Percentiles rank a stretch among this genome's conserved stretches.
Evolutionary conservation across 805 yeast species (phyloP).

Genomic region (Ogataea chonburiensis): DNA sequence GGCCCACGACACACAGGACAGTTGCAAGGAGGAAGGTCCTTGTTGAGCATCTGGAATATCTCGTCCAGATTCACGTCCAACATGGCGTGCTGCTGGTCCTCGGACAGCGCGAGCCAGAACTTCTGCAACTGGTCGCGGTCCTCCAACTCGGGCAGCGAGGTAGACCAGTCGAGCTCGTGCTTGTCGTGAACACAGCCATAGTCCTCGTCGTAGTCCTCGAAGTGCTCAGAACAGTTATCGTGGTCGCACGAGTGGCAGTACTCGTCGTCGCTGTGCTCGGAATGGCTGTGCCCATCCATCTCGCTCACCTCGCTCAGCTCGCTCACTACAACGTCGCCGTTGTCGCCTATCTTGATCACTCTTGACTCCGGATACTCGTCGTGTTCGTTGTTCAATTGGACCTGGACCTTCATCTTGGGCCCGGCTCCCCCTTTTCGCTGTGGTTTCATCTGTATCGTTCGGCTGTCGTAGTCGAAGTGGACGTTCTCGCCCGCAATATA

Average conservation of each 20-base stretch:
- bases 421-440: slow-evolving; percentile 19
- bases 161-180: slow-evolving; percentile 9
- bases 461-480: slow-evolving; percentile 29
- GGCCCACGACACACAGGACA: slow-evolving; percentile 80
- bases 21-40: slow-evolving; percentile 59
- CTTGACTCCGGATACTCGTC: slow-evolving; percentile 72
- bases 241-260: slow-evolving; percentile 18
- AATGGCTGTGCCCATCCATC: slow-evolving; percentile 10
- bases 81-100: slow-evolving; percentile 59
- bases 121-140: slow-evolving; percentile 51
- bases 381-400: slow-evolving; percentile 52
- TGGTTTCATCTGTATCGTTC: slow-evolving; percentile 12
- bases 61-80: slow-evolving; percentile 68
- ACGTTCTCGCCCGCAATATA: slow-evolving; percentile 33
- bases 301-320: slow-evolving; percentile 33
- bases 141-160: slow-evolving; percentile 8
- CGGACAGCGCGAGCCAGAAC: slow-evolving; percentile 66
- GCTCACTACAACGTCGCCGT: slow-evolving; percentile 77
- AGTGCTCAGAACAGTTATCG: slow-evolving; percentile 19
- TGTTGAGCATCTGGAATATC: slow-evolving; percentile 61
- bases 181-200: slow-evolving; percentile 19
- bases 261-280: slow-evolving; percentile 18
- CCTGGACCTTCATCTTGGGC: slow-evolving; percentile 31
- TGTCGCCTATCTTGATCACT: slow-evolving; percentile 61
- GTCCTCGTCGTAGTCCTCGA: slow-evolving; percentile 18